Evolutionary conservation across 805 yeast species (phyloP).

Genomic region (Candida nitratophila): DNA sequence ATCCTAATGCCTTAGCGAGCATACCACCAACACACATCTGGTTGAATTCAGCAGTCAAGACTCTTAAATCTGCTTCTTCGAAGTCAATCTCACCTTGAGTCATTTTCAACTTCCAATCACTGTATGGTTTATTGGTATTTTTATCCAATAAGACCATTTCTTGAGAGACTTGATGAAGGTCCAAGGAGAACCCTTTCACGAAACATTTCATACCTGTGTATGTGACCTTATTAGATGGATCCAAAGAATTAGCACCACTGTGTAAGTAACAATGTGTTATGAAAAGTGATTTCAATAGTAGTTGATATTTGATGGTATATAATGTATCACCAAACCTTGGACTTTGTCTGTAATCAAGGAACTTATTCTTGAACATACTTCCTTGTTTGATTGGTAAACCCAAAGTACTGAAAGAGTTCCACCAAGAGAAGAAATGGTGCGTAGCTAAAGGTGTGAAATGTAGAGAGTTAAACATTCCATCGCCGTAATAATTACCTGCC

Average conservation of each 20-base stretch:
- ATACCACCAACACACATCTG: constrained; percentile 43
- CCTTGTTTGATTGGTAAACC: constrained; percentile 80
- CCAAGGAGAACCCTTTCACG: constrained; percentile 49
- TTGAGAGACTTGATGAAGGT: constrained; percentile 53
- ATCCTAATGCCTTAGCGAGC: constrained; percentile 28
- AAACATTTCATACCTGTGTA: constrained; percentile 69
- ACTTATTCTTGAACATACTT: constrained; percentile 49
- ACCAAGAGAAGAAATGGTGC: constrained; percentile 72
- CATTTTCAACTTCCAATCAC: constrained; percentile 49
- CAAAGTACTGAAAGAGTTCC: constrained; percentile 73
- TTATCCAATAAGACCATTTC: constrained; percentile 37
- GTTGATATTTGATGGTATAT: constrained; percentile 71
- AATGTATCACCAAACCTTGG: constrained; percentile 31
- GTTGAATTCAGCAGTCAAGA: constrained; percentile 55
- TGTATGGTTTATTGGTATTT: constrained; percentile 12
- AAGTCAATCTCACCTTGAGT: constrained; percentile 67
- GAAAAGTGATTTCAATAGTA: constrained; percentile 65
- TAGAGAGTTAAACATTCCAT: constrained; percentile 52
- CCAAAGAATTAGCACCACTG: constrained; percentile 23
- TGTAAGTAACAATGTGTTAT: constrained; percentile 67
- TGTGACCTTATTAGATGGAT: constrained; percentile 38
- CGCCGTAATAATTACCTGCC: constrained; percentile 10
- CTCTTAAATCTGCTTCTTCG: constrained; percentile 59
- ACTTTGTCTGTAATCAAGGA: constrained; percentile 16
- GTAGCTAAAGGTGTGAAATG: constrained; percentile 71